phyloP scores from a whole-genome alignment of 1,139 yeast species.

The Pneumocystis sp. region DNA sequence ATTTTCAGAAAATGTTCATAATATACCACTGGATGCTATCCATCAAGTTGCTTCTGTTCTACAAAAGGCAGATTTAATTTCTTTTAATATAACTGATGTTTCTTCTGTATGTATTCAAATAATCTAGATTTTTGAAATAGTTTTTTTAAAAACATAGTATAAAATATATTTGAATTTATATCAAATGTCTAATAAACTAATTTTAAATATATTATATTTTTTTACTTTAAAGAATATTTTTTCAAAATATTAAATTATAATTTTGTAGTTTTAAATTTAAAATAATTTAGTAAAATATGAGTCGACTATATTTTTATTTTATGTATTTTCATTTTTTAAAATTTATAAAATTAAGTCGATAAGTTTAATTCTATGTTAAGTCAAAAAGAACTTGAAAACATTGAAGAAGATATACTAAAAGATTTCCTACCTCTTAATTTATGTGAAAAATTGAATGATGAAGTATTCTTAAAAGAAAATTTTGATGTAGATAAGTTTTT shows the following conservation, averaged over 20 bases:
- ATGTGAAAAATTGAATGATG: neutral
- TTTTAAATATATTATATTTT: neutral
- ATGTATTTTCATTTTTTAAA: neutral
- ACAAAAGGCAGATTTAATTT: conserved; percentile 16
- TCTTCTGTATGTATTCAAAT: neutral
- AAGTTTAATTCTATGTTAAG: neutral
- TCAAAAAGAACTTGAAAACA: neutral
- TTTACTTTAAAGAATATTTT: too few relatives aligned
- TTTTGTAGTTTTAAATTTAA: too few relatives aligned
- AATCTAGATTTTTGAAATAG: neutral
- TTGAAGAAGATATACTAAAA: neutral
- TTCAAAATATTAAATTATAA: too few relatives aligned
- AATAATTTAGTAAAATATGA: too few relatives aligned
- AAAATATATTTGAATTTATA: neutral
- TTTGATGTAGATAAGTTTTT: neutral
- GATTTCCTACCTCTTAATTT: neutral
- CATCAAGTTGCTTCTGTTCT: conserved; percentile 32
- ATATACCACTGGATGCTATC: conserved; percentile 37
- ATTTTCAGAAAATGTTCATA: conserved; percentile 38
- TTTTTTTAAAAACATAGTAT: neutral
- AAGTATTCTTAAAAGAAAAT: neutral
- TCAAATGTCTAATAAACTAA: neutral
- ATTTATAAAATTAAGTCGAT: neutral
- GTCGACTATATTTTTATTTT: neutral
- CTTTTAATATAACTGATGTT: neutral